phyloP scores from a whole-genome alignment of 805 yeast species.

The Scheffersomyces lignosus region DNA sequence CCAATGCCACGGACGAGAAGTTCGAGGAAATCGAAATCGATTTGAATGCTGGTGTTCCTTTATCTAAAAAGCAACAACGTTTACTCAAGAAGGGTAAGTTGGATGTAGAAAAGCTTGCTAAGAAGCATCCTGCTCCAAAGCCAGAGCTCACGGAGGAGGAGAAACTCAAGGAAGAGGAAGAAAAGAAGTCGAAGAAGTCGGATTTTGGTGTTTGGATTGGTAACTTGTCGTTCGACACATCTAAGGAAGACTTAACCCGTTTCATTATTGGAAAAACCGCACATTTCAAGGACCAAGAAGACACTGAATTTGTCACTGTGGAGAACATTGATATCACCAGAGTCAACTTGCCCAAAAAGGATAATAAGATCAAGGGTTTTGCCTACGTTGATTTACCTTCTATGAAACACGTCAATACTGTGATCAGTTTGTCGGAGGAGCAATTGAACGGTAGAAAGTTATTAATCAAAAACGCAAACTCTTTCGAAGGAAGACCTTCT shows the following conservation, averaged over 20 bases:
- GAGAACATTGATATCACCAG: slow-evolving; percentile 65
- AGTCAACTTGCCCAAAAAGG: slow-evolving; percentile 76
- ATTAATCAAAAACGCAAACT: slow-evolving; percentile 75
- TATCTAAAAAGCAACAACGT: slow-evolving; percentile 83
- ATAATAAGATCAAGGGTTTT: slow-evolving; percentile 75
- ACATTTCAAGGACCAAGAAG: slow-evolving; percentile 16
- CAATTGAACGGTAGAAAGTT: slow-evolving; percentile 81
- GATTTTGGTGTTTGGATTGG: slow-evolving; percentile 92
- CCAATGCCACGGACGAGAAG: slow-evolving; percentile 41
- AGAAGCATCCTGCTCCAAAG: slow-evolving; percentile 37
- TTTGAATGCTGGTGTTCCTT: slow-evolving; percentile 68
- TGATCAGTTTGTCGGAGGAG: slow-evolving; percentile 67
- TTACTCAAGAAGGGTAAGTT: slow-evolving; percentile 71
- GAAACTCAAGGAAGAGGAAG: slow-evolving; percentile 25
- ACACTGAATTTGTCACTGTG: slow-evolving; percentile 31
- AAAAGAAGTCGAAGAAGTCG: slow-evolving; percentile 39
- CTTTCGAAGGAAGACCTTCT: slow-evolving; percentile 86
- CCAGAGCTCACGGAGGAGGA: slow-evolving; percentile 35
- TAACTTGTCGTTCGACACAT: slow-evolving; percentile 81
- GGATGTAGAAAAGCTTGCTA: slow-evolving; percentile 55
- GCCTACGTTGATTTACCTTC: slow-evolving; percentile 83
- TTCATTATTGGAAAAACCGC: slow-evolving; percentile 64
- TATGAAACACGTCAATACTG: slow-evolving; percentile 58
- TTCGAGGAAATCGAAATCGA: slow-evolving; percentile 68
- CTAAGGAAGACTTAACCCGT: slow-evolving; percentile 66